Evolutionary conservation across 305 asterid genomes (phyloP).

Genomic region (Lippia alba): DNA sequence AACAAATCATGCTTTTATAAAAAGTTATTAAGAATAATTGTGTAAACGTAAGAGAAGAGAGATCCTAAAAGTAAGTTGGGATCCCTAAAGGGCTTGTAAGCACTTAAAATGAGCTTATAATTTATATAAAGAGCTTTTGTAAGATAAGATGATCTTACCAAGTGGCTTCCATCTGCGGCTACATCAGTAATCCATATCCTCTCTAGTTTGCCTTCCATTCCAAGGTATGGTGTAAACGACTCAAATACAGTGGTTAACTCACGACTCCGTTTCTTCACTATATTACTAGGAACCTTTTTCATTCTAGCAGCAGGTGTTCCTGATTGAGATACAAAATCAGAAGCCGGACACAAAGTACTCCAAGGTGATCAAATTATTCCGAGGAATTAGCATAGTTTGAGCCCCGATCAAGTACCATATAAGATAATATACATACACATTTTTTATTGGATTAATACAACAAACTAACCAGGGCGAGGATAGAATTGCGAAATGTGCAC

Average conservation of each 20-base stretch:
- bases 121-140: too few species aligned
- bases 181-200: conserved; percentile 91
- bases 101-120: too few species aligned
- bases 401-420: not conserved
- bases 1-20: too few species aligned
- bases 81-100: too few species aligned
- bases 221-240: conserved; percentile 80
- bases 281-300: conserved; percentile 88
- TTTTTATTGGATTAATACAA: conserved; percentile 16
- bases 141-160: conserved; percentile 46
- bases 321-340: conserved; percentile 37
- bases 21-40: too few species aligned
- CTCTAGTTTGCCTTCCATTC: conserved; percentile 85
- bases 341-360: not conserved
- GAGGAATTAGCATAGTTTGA: not conserved
- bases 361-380: not conserved
- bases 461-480: conserved; percentile 85
- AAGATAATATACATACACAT: not conserved
- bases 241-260: conserved; percentile 85
- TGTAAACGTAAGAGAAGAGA: too few species aligned
- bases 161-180: conserved; percentile 77
- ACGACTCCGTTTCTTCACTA: conserved; percentile 83
- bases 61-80: too few species aligned
- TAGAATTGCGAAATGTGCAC: conserved; percentile 96
- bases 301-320: conserved; percentile 94